These are phyloP conservation scores for Agapanthus africanus DNA, from an alignment of 106 monocot species.

Conservation along the genomic window DNA sequence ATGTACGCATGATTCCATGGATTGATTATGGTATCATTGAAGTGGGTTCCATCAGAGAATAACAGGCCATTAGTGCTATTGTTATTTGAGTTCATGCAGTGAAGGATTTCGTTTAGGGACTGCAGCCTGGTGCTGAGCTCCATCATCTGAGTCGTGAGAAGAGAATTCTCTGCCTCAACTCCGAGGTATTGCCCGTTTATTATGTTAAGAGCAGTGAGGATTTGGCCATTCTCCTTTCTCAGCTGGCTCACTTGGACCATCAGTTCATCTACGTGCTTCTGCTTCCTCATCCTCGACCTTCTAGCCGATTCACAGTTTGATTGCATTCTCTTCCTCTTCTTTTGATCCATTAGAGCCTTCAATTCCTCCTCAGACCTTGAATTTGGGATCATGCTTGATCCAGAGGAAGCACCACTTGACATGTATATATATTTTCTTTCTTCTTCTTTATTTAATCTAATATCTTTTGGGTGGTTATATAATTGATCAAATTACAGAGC, in stretches of 20 bases:
- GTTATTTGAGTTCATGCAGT: conserved; percentile 20
- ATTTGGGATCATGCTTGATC: conserved; percentile 8
- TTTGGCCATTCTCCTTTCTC: conserved; percentile 28
- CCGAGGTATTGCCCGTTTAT: conserved; percentile 18
- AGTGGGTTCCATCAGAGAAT: background rate
- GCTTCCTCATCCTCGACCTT: conserved; percentile 58
- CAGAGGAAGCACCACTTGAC: conserved; percentile 30
- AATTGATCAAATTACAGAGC: background rate
- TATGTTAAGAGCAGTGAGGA: conserved; percentile 15
- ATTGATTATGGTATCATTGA: conserved; percentile 6
- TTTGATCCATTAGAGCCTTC: conserved; percentile 27
- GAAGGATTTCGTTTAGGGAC: conserved; percentile 38
- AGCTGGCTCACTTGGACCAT: conserved; percentile 27
- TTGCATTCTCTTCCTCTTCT: conserved; percentile 56
- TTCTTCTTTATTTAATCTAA: too few relatives aligned
- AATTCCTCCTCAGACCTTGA: conserved; percentile 24
- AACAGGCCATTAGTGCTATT: background rate
- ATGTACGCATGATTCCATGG: conserved; percentile 19
- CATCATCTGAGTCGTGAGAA: conserved; percentile 44
- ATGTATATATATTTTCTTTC: conserved; percentile 1
- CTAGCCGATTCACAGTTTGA: conserved; percentile 71
- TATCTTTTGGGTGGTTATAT: too few relatives aligned
- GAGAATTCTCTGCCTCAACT: conserved; percentile 44
- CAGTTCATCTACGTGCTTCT: conserved; percentile 50
- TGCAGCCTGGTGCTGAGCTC: conserved; percentile 40